Evolutionary conservation across 176 grass and related monocot genomes (phyloP), one percentile per base, ranked within the genome.

Genomic region (Cenchrus purpureus): DNA sequence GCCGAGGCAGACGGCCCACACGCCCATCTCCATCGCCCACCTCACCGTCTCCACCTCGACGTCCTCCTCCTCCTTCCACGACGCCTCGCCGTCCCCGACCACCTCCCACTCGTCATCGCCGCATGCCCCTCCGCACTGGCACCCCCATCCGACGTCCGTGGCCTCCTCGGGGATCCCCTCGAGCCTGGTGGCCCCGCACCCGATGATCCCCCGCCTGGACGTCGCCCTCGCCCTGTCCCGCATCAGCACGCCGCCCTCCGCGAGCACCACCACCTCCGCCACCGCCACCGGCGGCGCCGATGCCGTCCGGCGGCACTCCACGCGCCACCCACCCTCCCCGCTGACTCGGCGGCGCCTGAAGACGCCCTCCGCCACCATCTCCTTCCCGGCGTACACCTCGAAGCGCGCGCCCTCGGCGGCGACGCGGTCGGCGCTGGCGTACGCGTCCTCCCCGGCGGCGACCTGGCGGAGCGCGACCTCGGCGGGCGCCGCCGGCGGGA

Each of bases 1-100:
- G 8, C 87, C 85, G 25, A 97, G 82, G 83, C 88, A 90, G 31
- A 86, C 83, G 25, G 85, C 90, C 92, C 87, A 93, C 0, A 88
- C 79, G 17, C 91, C 91, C 81, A 93, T 73, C 81, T 94, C 94
- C 65, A 91, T 79, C 42, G 84, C 94, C 94, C 90, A 90, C 67
- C 70, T 79, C 76, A 89, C 29, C 16, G 80, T 80, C 55, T 91
- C 94, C 92, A 37, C 17, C 76, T 84, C 88, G 66, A 44, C 52
- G 16, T 29, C 76, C 10, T 71, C 81, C 0, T 20, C 68, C 0
- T 73, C 63, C 2, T 66, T 75, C 6, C 43, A 49, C 37, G 7
- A 46, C 60, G 20, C 8, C 22, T 51, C 54, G 2, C 54, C 65
- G 66, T 77, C 87, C 12, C 53, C 74, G 65, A 84, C 57, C 56